phyloP scores from a whole-genome alignment of 2,329 filamentous ascomycete genomes.

The Phaeosphaeria sp. region DNA sequence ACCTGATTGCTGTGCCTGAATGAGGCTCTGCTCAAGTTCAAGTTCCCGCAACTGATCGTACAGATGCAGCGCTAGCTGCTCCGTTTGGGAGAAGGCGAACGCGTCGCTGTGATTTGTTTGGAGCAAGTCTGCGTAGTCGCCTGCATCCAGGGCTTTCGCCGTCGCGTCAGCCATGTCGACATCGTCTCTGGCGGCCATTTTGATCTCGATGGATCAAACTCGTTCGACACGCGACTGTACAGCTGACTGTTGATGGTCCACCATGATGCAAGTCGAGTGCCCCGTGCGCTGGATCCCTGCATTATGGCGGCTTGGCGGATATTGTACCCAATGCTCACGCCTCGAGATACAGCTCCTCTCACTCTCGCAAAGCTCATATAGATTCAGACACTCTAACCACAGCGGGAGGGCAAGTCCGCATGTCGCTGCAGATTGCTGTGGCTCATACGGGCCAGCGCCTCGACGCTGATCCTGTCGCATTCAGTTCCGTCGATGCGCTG shows the following conservation, averaged over 20 bases:
- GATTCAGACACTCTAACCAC: conserved; percentile 24
- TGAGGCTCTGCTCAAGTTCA: conserved; percentile 72
- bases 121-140: conserved; percentile 46
- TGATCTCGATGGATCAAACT: conserved; percentile 5
- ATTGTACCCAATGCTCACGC: conserved; percentile 29
- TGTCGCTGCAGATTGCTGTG: conserved; percentile 90
- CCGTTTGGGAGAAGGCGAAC: conserved; percentile 68
- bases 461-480: conserved; percentile 75
- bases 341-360: conserved; percentile 8
- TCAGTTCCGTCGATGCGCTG: conserved; percentile 82
- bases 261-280: conserved; percentile 24
- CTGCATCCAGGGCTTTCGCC: conserved; percentile 13
- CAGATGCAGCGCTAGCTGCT: conserved; percentile 70
- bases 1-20: conserved; percentile 55
- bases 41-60: conserved; percentile 76
- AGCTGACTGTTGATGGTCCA: conserved; percentile 24
- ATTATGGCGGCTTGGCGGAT: conserved; percentile 29
- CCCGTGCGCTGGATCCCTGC: conserved; percentile 40
- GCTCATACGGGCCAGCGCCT: conserved; percentile 92
- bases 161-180: conserved; percentile 28
- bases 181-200: conserved; percentile 31
- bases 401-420: conserved; percentile 55
- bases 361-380: conserved; percentile 12
- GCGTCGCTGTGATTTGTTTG: conserved; percentile 54
- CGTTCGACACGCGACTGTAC: conserved; percentile 14